Percentiles rank a stretch among this genome's conserved stretches.
Evolutionary conservation across 2,329 filamentous ascomycete species (phyloP).

Genomic region (Neofusicoccum parvum): DNA sequence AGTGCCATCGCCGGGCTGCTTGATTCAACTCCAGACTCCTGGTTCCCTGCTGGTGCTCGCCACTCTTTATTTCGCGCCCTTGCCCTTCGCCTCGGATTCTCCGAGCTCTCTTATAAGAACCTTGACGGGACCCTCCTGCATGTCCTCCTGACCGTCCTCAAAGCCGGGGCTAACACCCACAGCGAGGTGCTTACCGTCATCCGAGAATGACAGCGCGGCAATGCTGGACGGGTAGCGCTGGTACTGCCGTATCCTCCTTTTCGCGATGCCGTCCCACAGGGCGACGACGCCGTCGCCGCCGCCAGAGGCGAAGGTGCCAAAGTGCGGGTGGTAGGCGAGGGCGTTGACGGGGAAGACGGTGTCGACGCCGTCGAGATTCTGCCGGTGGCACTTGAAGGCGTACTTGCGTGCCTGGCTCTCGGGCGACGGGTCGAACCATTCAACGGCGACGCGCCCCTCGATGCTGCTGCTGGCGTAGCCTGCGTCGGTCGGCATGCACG

Average conservation of each 20-base stretch:
- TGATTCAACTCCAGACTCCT: conserved; percentile 5
- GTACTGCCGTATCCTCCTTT: conserved; percentile 87
- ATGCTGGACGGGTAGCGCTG: conserved; percentile 80
- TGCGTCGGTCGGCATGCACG: conserved; percentile 94
- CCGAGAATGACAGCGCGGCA: conserved; percentile 74
- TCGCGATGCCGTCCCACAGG: conserved; percentile 88
- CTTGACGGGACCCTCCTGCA: conserved; percentile 69
- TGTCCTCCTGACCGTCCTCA: conserved; percentile 83
- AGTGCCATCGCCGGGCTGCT: too few species aligned
- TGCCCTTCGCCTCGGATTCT: conserved; percentile 86
- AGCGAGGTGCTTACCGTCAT: conserved; percentile 75
- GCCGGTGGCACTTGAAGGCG: conserved; percentile 97
- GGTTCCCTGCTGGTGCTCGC: not conserved
- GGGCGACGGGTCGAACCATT: conserved; percentile 91
- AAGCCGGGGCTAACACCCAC: conserved; percentile 84
- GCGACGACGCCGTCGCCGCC: conserved; percentile 91
- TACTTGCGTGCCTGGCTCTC: conserved; percentile 93
- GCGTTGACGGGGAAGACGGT: conserved; percentile 92
- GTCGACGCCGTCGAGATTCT: conserved; percentile 70
- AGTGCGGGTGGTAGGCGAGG: conserved; percentile 79
- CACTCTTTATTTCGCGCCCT: conserved; percentile 62
- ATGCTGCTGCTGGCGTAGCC: conserved; percentile 93
- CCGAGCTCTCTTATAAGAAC: conserved; percentile 82
- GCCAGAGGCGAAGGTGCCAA: conserved; percentile 84
- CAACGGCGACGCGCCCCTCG: conserved; percentile 92